A percentile compares a stretch with the other conserved stretches of the same genome.
phyloP scores from a whole-genome alignment of 2,329 filamentous ascomycete genomes.

The Fusarium circinatum region DNA sequence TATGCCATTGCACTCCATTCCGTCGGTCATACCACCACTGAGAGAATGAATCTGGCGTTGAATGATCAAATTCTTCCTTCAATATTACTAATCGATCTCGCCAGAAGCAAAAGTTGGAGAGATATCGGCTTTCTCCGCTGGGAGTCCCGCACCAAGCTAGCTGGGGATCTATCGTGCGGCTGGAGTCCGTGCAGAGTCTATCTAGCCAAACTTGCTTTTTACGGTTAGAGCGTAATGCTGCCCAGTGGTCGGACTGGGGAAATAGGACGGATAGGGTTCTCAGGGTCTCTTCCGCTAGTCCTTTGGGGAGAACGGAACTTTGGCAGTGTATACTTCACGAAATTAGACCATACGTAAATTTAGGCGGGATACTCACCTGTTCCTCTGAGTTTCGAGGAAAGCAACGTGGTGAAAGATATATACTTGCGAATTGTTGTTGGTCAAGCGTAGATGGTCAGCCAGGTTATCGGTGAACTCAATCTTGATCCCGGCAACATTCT shows the following conservation, averaged over 20 bases:
- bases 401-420: background rate
- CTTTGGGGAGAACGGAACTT: background rate
- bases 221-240: fast-evolving
- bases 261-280: fast-evolving
- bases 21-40: background rate
- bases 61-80: background rate
- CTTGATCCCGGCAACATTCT: background rate
- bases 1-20: background rate
- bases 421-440: fast-evolving
- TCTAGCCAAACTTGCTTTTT: background rate
- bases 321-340: too few species aligned
- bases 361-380: background rate
- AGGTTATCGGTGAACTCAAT: background rate
- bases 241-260: fast-evolving
- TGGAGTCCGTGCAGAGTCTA: background rate
- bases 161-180: fast-evolving
- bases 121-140: background rate
- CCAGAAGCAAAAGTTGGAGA: background rate
- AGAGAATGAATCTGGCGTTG: fast-evolving
- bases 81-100: fast-evolving
- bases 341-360: too few species aligned
- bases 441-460: fast-evolving
- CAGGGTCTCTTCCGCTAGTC: fast-evolving
- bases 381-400: fast-evolving
- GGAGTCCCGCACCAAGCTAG: background rate